Base-by-base conservation (phyloP, 139 green algal genomes). In the Zygnema circumcarinatum region DNA sequence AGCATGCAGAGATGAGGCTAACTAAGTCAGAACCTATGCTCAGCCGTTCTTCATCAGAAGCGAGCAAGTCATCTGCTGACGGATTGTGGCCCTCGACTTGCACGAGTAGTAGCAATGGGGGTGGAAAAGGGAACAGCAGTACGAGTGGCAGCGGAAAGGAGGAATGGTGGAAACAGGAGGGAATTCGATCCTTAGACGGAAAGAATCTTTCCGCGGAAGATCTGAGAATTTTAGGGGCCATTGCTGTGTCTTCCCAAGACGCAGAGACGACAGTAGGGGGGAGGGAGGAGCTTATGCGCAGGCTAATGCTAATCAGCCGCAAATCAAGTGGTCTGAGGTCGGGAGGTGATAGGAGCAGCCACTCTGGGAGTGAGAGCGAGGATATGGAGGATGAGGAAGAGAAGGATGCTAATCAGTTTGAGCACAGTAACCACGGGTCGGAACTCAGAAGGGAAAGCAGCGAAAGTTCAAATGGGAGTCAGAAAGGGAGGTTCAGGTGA, bases 291-390 rank as follows among this genome's bases (percentile, higher is more conserved):
- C 35, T 41, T 3, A 40, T 41, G 11, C 36, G n/a, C n/a, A n/a
- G 36, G 69, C 16, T 78, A 36, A 42, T 29, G 36, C 36, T 36
- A 11, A 7, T 53, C 69, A 53, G 16, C 16, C 35, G 36, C 35
- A 78, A 42, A 78, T 39, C 36, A 11, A 78, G 69, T 29, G 69
- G 35, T 36, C 3, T 39, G 3, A 40, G 69, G 3, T 29, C 11
- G 69, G 35, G 2, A 20, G 36, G 33, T 2, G 75, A 52, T 33
- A 73, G 32, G 7, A 62, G 38, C 11, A 83, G 75, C 32, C 3
- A 33, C 3, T 74, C 21, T 38, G 75, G 7, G 7, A 83, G 75
- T 11, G 75, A 83, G 75, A 74, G 32, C 32, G 75, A 74, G 31
- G 20, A 79, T 16, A 36, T 47, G 72, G 21, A 16, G 72, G 72